phyloP scores from a whole-genome alignment of 2,329 filamentous ascomycete genomes.

The Stachybotrys chartarum region DNA sequence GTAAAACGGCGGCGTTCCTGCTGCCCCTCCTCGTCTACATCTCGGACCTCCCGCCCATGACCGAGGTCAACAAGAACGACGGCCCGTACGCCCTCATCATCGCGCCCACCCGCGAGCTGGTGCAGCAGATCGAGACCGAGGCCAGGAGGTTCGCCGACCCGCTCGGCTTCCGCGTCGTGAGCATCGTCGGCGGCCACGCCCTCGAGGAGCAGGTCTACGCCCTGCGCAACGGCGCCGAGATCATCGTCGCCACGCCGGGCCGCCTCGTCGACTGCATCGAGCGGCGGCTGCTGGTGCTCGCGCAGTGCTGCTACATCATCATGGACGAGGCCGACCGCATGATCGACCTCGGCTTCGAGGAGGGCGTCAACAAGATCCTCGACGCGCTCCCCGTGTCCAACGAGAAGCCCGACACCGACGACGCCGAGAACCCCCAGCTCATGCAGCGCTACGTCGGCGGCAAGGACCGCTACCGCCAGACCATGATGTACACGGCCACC shows the following conservation, averaged over 20 bases:
- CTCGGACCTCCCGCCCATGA: conserved; percentile 75
- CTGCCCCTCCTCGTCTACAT: conserved; percentile 93
- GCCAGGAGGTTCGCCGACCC: conserved; percentile 87
- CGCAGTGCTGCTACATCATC: conserved; percentile 97
- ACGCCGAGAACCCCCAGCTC: conserved; percentile 75
- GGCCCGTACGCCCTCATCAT: conserved; percentile 96
- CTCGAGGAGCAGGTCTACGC: conserved; percentile 91
- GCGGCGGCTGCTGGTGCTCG: conserved; percentile 79
- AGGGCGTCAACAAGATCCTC: conserved; percentile 94
- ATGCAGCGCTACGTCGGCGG: conserved; percentile 76
- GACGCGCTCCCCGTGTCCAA: conserved; percentile 88
- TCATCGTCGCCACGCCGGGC: conserved; percentile 96
- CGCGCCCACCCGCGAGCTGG: conserved; percentile 92
- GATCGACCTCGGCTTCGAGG: conserved; percentile 98
- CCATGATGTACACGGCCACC: conserved; percentile 99
- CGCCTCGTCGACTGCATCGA: conserved; percentile 97
- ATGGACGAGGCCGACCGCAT: conserved; percentile 99
- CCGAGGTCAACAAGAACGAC: conserved; percentile 82
- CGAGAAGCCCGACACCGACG: conserved; percentile 90
- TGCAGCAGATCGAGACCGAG: conserved; percentile 94
- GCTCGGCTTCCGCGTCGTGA: conserved; percentile 89
- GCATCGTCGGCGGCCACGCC: conserved; percentile 94
- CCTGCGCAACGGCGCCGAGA: conserved; percentile 87
- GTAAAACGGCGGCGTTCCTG: conserved; percentile 94
- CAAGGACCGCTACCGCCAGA: conserved; percentile 81